phyloP scores from a whole-genome alignment of 140 eudicot species.

The Senecio squalidus region DNA sequence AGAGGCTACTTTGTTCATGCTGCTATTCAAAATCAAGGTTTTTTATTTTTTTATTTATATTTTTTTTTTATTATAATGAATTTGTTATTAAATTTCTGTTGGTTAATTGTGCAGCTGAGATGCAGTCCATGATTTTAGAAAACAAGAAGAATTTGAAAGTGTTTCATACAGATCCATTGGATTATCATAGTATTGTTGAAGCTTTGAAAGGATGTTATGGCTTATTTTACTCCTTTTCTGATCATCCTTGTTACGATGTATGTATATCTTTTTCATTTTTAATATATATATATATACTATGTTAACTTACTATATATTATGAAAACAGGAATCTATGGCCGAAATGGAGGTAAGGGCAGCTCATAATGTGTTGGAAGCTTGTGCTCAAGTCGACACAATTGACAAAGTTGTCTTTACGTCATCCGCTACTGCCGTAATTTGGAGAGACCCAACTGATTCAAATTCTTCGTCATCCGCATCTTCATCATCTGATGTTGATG shows the following conservation, averaged over 20 bases:
- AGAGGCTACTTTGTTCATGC: slow-evolving; percentile 77
- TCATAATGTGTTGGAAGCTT: slow-evolving; percentile 89
- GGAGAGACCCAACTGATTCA: slow-evolving; percentile 49
- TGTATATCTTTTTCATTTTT: slow-evolving; percentile 8
- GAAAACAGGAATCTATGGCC: slow-evolving; percentile 56
- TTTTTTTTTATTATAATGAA: neutral
- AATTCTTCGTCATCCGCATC: slow-evolving; percentile 21
- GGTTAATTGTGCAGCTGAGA: slow-evolving; percentile 36
- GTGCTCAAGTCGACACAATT: slow-evolving; percentile 74
- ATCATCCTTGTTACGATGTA: slow-evolving; percentile 65
- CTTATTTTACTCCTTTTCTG: slow-evolving; percentile 70
- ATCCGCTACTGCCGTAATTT: slow-evolving; percentile 60
- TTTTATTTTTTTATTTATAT: neutral
- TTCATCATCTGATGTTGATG: slow-evolving; percentile 49
- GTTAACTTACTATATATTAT: neutral
- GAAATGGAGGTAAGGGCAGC: slow-evolving; percentile 88
- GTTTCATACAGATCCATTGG: slow-evolving; percentile 67
- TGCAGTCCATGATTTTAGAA: slow-evolving; percentile 26
- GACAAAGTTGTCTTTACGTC: slow-evolving; percentile 80
- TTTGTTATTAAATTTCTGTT: neutral
- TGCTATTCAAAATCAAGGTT: slow-evolving; percentile 41
- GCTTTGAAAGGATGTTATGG: slow-evolving; percentile 82
- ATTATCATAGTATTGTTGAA: slow-evolving; percentile 73
- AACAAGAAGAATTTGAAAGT: slow-evolving; percentile 35
- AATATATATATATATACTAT: neutral